Percentiles rank a stretch among this genome's conserved stretches.
phyloP scores from a whole-genome alignment of 2,329 filamentous ascomycete genomes.

The Fusarium sp. region DNA sequence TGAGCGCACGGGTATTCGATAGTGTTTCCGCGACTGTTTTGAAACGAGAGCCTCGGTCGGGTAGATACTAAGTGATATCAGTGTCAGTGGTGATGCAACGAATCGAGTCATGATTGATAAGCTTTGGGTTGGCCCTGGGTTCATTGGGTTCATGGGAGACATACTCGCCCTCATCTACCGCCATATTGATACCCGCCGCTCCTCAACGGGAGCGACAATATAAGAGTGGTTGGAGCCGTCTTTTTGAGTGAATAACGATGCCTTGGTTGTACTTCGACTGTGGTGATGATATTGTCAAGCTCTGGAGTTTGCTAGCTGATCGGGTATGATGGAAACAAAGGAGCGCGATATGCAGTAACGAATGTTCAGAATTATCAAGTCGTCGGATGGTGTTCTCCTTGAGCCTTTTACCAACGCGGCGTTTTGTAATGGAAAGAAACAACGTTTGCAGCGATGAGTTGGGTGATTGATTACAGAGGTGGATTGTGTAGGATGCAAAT shows the following conservation, averaged over 20 bases:
- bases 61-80: slow-evolving; percentile 64
- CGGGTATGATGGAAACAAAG: slow-evolving; percentile 6
- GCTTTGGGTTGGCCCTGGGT: neutral
- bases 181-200: slow-evolving; percentile 57
- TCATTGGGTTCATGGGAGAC: slow-evolving; percentile 38
- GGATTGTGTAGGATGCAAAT: slow-evolving; percentile 33
- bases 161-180: slow-evolving; percentile 66
- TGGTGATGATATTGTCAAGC: slow-evolving; percentile 13
- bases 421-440: slow-evolving; percentile 4
- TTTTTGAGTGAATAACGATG: slow-evolving; percentile 13
- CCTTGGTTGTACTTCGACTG: slow-evolving; percentile 11
- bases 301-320: slow-evolving; percentile 7
- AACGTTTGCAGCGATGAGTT: slow-evolving; percentile 9
- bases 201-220: slow-evolving; percentile 35
- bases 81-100: slow-evolving; percentile 19
- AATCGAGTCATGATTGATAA: slow-evolving; percentile 31
- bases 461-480: slow-evolving; percentile 25
- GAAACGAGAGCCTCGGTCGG: slow-evolving; percentile 75
- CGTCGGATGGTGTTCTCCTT: neutral
- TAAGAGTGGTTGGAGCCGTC: slow-evolving; percentile 19
- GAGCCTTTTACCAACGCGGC: neutral
- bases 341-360: neutral
- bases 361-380: neutral
- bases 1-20: slow-evolving; percentile 73
- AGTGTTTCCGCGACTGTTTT: slow-evolving; percentile 72